Base-by-base conservation (phyloP, 306 rosid species). In the Fragaria nilgerrensis region DNA sequence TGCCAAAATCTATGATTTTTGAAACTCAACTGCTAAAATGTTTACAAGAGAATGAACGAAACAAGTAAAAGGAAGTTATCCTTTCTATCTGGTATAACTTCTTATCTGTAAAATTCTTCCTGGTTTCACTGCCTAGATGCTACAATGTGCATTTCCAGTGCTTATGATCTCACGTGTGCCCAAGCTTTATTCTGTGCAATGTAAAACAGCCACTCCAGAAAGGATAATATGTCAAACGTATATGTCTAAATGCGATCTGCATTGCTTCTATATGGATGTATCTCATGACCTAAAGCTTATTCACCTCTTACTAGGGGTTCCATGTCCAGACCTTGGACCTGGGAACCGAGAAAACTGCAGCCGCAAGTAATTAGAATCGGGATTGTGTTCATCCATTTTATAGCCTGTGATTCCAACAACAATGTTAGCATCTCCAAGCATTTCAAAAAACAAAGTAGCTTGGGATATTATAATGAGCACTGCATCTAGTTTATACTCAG, bases 291-390 rank as follows among this genome's bases (percentile, higher is more conserved):
- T 64, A 72, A 68, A 50, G 48, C 75, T 75, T 45, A 66, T 78
- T 89, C 78, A 89, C 87, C 97, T 89, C 86, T 86, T 91, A 37
- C 93, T 87, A 50, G 94, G 91, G 22, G 82, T 19, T 62, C 88
- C 94, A 67, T 90, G 70, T 44, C 89, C 95, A 72, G 86, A 63
- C 80, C 98, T 88, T 11, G 96, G 97, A 58, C 98, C 97, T n/a
- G 98, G 97, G 84, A 52, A 87, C 74, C 97, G 86, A 16, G 98
- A 91, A 88, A 94, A 94, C 81, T 94, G 97, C 79, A 94, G 91
- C 86, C 92, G 82, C 87, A 94, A 75, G 74, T 86, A 86, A 80
- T 72, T 91, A 41, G 94, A 94, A 62, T 87, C 93, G 0, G 90
- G 86, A 72, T 76, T 81, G 44, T 83, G 85, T 83, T 93, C 96